Conservation (phyloP, 495 filamentous ascomycete species). For the Beverwykella pulmonaria region DNA sequence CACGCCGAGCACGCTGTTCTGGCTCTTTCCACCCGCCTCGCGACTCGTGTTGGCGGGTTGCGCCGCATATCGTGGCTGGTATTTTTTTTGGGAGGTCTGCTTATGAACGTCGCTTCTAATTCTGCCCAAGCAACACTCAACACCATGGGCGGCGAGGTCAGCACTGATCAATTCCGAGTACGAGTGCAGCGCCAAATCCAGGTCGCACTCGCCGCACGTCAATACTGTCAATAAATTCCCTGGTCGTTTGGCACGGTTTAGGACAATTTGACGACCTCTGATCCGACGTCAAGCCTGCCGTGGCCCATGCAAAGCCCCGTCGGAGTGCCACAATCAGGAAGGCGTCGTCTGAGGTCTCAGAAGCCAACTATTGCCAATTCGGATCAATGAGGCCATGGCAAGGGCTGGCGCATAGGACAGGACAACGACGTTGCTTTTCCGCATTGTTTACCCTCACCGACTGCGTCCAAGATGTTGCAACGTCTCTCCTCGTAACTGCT, state of each 20-base stretch:
- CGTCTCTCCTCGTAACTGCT: not conserved
- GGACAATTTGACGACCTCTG: too few species aligned
- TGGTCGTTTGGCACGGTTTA: too few species aligned
- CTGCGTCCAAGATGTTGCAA: not conserved
- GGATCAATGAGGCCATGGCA: not conserved
- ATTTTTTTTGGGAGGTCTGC: not conserved
- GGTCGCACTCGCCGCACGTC: conserved; percentile 5
- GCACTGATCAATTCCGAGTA: too few species aligned
- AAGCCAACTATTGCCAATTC: too few species aligned
- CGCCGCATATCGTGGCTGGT: conserved; percentile 25
- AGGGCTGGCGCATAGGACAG: not conserved
- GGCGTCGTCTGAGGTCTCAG: not conserved
- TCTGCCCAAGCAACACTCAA: conserved; percentile 20
- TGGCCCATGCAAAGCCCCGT: too few species aligned
- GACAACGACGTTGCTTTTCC: not conserved
- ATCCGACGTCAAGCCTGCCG: too few species aligned
- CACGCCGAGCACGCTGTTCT: not conserved
- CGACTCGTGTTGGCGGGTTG: not conserved
- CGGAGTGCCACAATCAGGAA: not conserved
- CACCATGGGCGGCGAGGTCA: conserved; percentile 22
- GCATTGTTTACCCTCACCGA: not conserved
- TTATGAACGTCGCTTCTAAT: conserved; percentile 26
- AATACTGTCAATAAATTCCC: not conserved
- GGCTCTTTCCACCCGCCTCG: not conserved
- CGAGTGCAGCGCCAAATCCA: conserved; percentile 4